Evolutionary conservation across 1,139 yeast species (phyloP).

Genomic region (Yamadazyma pseudoaaseri): DNA sequence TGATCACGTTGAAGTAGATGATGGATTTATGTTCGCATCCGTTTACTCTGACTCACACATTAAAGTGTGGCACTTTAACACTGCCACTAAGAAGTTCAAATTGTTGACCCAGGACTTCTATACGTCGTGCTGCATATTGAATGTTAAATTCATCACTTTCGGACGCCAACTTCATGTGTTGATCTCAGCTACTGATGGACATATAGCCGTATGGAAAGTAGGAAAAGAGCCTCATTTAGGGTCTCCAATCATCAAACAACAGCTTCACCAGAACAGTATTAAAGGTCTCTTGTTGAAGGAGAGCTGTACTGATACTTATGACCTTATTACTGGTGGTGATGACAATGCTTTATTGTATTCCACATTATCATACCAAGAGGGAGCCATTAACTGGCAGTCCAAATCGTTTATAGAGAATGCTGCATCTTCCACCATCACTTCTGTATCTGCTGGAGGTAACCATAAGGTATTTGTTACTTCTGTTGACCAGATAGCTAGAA

Average conservation of each 20-base stretch:
- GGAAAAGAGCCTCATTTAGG: conserved; percentile 14
- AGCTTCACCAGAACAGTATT: conserved; percentile 81
- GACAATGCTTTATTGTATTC: conserved; percentile 72
- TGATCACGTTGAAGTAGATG: conserved; percentile 37
- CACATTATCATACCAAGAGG: conserved; percentile 24
- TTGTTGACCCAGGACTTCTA: conserved; percentile 52
- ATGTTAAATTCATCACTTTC: conserved; percentile 47
- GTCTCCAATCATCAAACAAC: conserved; percentile 39
- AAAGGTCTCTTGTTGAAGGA: conserved; percentile 41
- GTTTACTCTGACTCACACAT: conserved; percentile 86
- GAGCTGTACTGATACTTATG: conserved; percentile 20
- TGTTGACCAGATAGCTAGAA: conserved; percentile 75
- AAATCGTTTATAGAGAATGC: conserved; percentile 49
- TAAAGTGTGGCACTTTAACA: conserved; percentile 59
- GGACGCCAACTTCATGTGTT: conserved; percentile 35
- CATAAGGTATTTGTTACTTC: conserved; percentile 47
- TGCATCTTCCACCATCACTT: conserved; percentile 85
- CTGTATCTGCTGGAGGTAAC: conserved; percentile 38
- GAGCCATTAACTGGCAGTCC: conserved; percentile 19
- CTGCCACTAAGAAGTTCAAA: conserved; percentile 32
- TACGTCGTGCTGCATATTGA: conserved; percentile 73
- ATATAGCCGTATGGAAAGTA: conserved; percentile 60
- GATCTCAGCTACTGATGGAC: conserved; percentile 83
- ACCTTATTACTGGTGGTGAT: conserved; percentile 80
- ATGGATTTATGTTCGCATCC: conserved; percentile 56